These are phyloP conservation scores for Fusarium metavorans DNA, from an alignment of 2,329 filamentous ascomycete species.

Conservation along the genomic window DNA sequence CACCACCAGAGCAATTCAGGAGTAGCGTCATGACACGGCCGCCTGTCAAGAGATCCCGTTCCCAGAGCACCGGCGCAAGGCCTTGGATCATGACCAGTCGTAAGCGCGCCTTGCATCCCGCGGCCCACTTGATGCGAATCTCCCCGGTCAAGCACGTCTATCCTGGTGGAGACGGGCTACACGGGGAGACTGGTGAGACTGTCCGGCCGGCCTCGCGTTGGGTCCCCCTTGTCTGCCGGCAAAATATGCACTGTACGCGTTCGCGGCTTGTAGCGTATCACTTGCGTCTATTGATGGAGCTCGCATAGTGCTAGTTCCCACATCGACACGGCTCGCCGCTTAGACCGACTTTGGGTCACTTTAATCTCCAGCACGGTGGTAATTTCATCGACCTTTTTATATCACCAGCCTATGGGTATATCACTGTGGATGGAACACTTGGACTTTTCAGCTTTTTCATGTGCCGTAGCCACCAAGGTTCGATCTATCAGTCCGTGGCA, in stretches of 20 bases:
- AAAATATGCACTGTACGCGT: constrained; percentile 43
- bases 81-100: constrained; percentile 28
- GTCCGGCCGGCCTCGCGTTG: constrained; percentile 31
- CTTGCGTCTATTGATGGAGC: neutral
- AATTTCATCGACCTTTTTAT: constrained; percentile 46
- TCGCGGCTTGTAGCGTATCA: constrained; percentile 24
- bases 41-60: constrained; percentile 48
- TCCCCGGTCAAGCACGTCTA: constrained; percentile 36
- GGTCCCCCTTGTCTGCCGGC: constrained; percentile 22
- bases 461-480: constrained; percentile 29
- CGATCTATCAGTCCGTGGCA: constrained; percentile 41
- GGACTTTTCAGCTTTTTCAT: constrained; percentile 25
- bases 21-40: constrained; percentile 41
- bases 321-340: constrained; percentile 41
- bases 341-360: constrained; percentile 37
- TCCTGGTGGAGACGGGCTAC: constrained; percentile 28
- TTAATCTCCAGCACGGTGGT: constrained; percentile 41
- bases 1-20: constrained; percentile 40
- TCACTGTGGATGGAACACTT: constrained; percentile 15
- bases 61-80: constrained; percentile 47
- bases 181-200: constrained; percentile 38
- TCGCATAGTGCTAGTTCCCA: constrained; percentile 6
- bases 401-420: constrained; percentile 12
- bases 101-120: constrained; percentile 42
- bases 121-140: constrained; percentile 41